Base-by-base conservation (phyloP, 192 early-diverging fungal genomes). In the Coemansia sp. region DNA sequence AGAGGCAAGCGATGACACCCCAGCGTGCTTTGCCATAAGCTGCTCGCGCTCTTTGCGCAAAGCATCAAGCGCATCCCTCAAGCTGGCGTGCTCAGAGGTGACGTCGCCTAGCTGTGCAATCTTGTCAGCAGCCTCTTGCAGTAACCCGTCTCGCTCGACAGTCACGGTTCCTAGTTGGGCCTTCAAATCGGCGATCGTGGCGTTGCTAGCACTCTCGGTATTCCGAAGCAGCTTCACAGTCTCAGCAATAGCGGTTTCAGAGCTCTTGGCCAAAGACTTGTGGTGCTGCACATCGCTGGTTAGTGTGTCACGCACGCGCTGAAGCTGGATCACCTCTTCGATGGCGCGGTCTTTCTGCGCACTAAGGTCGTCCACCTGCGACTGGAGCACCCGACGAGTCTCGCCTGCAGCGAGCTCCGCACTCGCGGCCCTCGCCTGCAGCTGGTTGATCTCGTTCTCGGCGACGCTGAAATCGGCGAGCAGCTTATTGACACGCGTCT, bases 101-200 rank as follows among this genome's bases (percentile, higher is more conserved):
- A 46, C 36, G 33, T 33, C 22, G 18, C 39, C 49, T 13, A 70
- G 34, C 11, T 41, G 55, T 3, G 53, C 57, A 9, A 31, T 27
- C 15, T 33, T 43, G 5, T 55, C 65, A 3, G 33, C 27, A 5
- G 70, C 18, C 7, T 57, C 24, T 6, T 10, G 29, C 31, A 40
- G 20, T 6, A 60, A 5, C 0, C 36, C n/a, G 36, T 65, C 64
- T 61, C 57, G 55, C 41, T 69, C 68, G 33, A 57, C 68, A 33
- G 55, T 58, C 31, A 33, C 16, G 31, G 34, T 34, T 3, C 10
- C 36, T n/a, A 61, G n/a, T 16, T 22, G 58, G 6, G 58, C 20
- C 33, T 33, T 34, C 16, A 61, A 10, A n/a, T 3, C 34, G 2
- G 58, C n/a, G 34, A 61, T 38, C 9, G 5, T 38, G 18, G 58